Evolutionary conservation across 139 green algal genomes (phyloP).

Genomic region (Micractinium sp.): DNA sequence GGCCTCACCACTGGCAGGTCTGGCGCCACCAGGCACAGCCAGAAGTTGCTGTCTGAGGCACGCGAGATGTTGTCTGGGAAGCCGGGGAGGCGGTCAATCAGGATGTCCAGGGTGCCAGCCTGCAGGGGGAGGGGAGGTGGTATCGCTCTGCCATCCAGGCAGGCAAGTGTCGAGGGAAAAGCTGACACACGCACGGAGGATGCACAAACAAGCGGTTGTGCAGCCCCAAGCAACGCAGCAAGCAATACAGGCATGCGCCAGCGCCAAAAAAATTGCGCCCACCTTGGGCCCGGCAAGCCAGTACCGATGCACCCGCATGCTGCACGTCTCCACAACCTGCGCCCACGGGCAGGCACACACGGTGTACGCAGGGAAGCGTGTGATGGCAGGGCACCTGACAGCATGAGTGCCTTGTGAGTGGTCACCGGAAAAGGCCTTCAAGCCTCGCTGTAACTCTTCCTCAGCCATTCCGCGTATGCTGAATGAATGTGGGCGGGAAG

Average conservation of each 20-base stretch:
- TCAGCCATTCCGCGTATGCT: too few relatives aligned
- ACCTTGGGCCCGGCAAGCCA: constrained; percentile 72
- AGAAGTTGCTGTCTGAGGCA: constrained; percentile 60
- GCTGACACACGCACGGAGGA: too few relatives aligned
- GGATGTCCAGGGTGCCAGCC: constrained; percentile 56
- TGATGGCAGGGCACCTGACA: too few relatives aligned
- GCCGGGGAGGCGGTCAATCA: constrained; percentile 72
- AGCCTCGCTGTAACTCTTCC: too few relatives aligned
- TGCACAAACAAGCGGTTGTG: too few relatives aligned
- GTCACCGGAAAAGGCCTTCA: too few relatives aligned
- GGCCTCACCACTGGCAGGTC: constrained; percentile 31
- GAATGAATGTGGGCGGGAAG: too few relatives aligned
- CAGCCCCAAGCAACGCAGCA: neutral
- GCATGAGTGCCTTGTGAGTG: too few relatives aligned
- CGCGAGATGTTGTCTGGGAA: constrained; percentile 72
- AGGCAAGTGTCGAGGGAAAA: neutral
- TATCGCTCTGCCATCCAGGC: too few relatives aligned
- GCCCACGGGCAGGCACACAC: neutral
- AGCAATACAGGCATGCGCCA: neutral
- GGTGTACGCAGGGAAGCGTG: neutral
- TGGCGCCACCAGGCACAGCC: constrained; percentile 51
- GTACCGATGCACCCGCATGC: constrained; percentile 47
- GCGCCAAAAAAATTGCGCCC: neutral
- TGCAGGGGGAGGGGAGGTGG: constrained; percentile 15
- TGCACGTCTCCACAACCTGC: constrained; percentile 47